Evolutionary conservation across 1,284 basidiomycete species (phyloP).

Genomic region (Ustilago bromivora): DNA sequence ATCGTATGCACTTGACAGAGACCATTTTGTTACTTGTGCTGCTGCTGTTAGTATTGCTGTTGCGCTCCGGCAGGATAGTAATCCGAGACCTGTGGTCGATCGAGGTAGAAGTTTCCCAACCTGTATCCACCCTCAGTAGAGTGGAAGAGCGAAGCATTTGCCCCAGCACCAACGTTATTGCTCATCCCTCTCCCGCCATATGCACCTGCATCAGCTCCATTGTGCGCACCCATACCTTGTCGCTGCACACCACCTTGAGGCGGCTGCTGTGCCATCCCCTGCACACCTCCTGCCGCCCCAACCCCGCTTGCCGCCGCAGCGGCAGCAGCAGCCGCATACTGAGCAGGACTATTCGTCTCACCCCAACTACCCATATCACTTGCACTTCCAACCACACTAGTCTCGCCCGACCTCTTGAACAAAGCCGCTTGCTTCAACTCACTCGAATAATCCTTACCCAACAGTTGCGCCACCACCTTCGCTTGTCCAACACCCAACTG

Average conservation of each 20-base stretch:
- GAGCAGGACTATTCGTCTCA: conserved; percentile 19
- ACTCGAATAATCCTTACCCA: conserved; percentile 48
- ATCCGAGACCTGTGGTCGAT: conserved; percentile 18
- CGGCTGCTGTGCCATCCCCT: conserved; percentile 3
- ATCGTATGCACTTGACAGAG: background rate
- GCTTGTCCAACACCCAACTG: conserved; percentile 48
- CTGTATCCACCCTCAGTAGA: conserved; percentile 33
- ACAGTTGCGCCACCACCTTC: conserved; percentile 45
- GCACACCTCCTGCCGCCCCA: background rate
- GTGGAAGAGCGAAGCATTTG: conserved; percentile 22
- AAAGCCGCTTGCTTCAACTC: conserved; percentile 41
- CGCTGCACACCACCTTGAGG: conserved; percentile 5
- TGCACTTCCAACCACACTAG: conserved; percentile 21
- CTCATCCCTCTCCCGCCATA: background rate
- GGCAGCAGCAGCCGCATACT: conserved; percentile 8
- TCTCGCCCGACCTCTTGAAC: conserved; percentile 32
- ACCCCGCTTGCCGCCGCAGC: background rate
- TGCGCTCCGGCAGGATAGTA: conserved; percentile 12
- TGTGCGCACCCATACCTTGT: background rate
- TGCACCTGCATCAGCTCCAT: background rate
- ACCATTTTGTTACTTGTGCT: background rate
- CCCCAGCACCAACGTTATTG: conserved; percentile 11
- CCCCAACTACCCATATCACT: conserved; percentile 30
- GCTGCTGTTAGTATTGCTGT: conserved; percentile 5
- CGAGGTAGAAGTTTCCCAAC: conserved; percentile 28